Conservation (phyloP, 208 protist genomes). For the Wallacemonas sp. region DNA sequence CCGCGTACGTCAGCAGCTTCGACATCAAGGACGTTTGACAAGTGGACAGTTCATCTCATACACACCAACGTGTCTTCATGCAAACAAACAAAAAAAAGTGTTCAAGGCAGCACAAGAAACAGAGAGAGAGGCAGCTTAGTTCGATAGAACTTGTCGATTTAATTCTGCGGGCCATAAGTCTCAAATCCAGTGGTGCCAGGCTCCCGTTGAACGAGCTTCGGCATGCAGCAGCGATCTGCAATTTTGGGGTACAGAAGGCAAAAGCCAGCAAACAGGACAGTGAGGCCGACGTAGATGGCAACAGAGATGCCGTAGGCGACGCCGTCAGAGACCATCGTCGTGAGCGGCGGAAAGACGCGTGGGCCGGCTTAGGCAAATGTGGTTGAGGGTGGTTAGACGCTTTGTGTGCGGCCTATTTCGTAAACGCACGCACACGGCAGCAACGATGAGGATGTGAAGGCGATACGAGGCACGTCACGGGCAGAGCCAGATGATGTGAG, state of each 20-base stretch:
- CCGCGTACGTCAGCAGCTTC: too few species aligned
- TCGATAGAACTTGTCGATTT: too few species aligned
- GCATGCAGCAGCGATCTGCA: slow-evolving; percentile 33
- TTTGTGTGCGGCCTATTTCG: not conserved
- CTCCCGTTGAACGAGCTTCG: not conserved
- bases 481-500: too few species aligned
- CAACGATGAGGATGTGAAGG: too few species aligned
- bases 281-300: slow-evolving; percentile 38
- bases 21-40: too few species aligned
- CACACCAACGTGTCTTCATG: not conserved
- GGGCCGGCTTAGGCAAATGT: not conserved
- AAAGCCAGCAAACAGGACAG: slow-evolving; percentile 39
- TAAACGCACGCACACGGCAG: not conserved
- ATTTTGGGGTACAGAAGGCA: slow-evolving; percentile 48
- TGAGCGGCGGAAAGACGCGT: not conserved
- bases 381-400: not conserved
- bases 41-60: too few species aligned
- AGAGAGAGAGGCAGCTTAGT: too few species aligned
- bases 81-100: not conserved
- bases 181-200: not conserved
- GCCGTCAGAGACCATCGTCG: slow-evolving; percentile 20
- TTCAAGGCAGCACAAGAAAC: too few species aligned
- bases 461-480: too few species aligned
- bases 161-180: not conserved
- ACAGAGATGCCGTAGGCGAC: slow-evolving; percentile 43